Base-by-base conservation (phyloP, 495 filamentous ascomycete genomes). In the Xylaria grammica region DNA sequence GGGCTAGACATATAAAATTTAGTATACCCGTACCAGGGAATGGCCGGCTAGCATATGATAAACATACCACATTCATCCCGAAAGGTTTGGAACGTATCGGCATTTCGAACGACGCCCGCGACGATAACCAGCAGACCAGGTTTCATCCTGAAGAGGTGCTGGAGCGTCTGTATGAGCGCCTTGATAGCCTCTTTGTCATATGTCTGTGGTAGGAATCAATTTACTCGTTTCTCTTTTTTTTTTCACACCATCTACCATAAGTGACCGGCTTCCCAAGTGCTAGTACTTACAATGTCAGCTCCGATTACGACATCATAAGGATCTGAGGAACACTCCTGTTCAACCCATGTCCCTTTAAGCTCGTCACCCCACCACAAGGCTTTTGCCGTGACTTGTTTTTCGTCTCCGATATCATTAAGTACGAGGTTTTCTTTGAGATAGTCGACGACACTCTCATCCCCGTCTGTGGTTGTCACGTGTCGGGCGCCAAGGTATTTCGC, bases 381-480 rank as follows among this genome's bases (percentile, higher is more conserved):
- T 36, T 71, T 75, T 3, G 79, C 65, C 24, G 77, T 59, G 34
- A 84, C 78, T 17, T 74, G 63, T 13, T 68, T 60, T 5, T 61
- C 65, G 15, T 73, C 73, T 5, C 81, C 77, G 15, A 86, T 69
- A 36, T 67, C 73, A 68, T 92, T 93, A 34, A 89, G 72, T 19
- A 73, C 79, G 36, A 87, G 71, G 70, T 91, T 92, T 6, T 80
- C 78, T 49, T 74, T 73, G 19, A 92, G 79, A 50, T 81, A 77
- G 60, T 85, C 82, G 27, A 92, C 79, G 8, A 94, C 81, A 24
- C 73, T 78, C 32, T 77, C 81, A 64, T 92, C 90, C 2, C 91
- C 91, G 71, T 96, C 92, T 3, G 91, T 95, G 4, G 86, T 81
- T 5, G 89, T 77, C n/a, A 94, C 84, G 29, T 82, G 77, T 5